A percentile compares a stretch with the other conserved stretches of the same genome.
Evolutionary conservation across 2,329 filamentous ascomycete genomes (phyloP).

Genomic region (Cladophialophora yegresii): DNA sequence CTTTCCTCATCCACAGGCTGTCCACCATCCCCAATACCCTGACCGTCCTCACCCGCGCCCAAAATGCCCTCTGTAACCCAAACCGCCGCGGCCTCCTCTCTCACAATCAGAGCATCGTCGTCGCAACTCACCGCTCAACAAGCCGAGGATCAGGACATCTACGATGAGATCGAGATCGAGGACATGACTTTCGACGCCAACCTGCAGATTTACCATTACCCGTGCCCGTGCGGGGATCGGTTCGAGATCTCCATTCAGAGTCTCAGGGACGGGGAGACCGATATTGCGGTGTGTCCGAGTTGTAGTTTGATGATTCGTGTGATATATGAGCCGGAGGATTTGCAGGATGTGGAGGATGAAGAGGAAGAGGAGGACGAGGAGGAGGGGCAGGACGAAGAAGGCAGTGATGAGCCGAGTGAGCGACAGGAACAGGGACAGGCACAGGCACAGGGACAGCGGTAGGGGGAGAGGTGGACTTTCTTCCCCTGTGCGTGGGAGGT

Average conservation of each 20-base stretch:
- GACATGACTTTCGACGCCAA: slow-evolving; percentile 89
- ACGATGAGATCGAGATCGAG: slow-evolving; percentile 98
- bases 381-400: neutral
- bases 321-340: slow-evolving; percentile 79
- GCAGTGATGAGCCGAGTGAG: neutral
- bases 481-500: neutral
- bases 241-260: slow-evolving; percentile 89
- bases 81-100: slow-evolving; percentile 19
- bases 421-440: neutral
- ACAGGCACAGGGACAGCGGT: neutral
- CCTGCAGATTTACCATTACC: slow-evolving; percentile 89
- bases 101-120: slow-evolving; percentile 11
- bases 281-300: slow-evolving; percentile 95
- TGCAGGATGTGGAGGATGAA: slow-evolving; percentile 39
- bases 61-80: slow-evolving; percentile 21
- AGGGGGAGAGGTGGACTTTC: no score
- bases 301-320: slow-evolving; percentile 96
- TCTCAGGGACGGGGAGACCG: slow-evolving; percentile 75
- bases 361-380: slow-evolving; percentile 5
- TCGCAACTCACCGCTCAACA: slow-evolving; percentile 2
- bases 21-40: no score
- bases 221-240: slow-evolving; percentile 93
- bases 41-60: no score
- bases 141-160: slow-evolving; percentile 69
- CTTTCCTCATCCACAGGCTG: no score